Evolutionary conservation across 2,329 filamentous ascomycete genomes (phyloP).

Genomic region (Epichloe sylvatica): DNA sequence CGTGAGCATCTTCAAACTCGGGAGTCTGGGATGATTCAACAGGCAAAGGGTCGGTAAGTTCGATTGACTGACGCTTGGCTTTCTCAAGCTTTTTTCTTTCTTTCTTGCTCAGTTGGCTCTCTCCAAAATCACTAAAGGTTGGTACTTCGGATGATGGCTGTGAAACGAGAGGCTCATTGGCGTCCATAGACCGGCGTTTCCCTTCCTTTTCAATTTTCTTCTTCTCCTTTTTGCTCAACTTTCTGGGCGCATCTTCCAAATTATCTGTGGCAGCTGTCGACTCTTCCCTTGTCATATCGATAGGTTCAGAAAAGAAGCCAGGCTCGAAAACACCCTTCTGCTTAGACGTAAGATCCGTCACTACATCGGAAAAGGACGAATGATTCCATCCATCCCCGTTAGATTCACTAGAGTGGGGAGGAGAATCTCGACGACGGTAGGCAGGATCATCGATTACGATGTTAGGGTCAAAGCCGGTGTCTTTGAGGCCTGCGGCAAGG

Average conservation of each 20-base stretch:
- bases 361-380: slow-evolving; percentile 35
- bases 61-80: slow-evolving; percentile 4
- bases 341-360: slow-evolving; percentile 23
- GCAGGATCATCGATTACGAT: slow-evolving; percentile 53
- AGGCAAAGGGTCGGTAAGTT: slow-evolving; percentile 3
- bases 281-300: slow-evolving; percentile 26
- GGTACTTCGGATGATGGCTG: background rate
- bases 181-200: slow-evolving; percentile 20
- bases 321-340: slow-evolving; percentile 16
- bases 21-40: slow-evolving; percentile 4
- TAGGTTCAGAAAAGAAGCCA: slow-evolving; percentile 35
- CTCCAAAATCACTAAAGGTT: slow-evolving; percentile 11
- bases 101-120: slow-evolving; percentile 29
- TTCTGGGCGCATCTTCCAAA: slow-evolving; percentile 14
- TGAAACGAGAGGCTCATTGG: slow-evolving; percentile 2
- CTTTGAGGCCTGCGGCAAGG: slow-evolving; percentile 52
- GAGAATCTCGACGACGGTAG: slow-evolving; percentile 50
- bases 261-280: slow-evolving; percentile 12
- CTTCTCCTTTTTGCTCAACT: slow-evolving; percentile 34
- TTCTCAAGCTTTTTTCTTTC: slow-evolving; percentile 34
- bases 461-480: slow-evolving; percentile 57
- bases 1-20: slow-evolving; percentile 13
- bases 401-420: slow-evolving; percentile 42
- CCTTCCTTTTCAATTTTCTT: slow-evolving; percentile 31
- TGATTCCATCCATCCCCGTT: slow-evolving; percentile 29